These are phyloP conservation scores for Pichia sp. DNA, from an alignment of 1,139 yeast species.

Conservation along the genomic window DNA sequence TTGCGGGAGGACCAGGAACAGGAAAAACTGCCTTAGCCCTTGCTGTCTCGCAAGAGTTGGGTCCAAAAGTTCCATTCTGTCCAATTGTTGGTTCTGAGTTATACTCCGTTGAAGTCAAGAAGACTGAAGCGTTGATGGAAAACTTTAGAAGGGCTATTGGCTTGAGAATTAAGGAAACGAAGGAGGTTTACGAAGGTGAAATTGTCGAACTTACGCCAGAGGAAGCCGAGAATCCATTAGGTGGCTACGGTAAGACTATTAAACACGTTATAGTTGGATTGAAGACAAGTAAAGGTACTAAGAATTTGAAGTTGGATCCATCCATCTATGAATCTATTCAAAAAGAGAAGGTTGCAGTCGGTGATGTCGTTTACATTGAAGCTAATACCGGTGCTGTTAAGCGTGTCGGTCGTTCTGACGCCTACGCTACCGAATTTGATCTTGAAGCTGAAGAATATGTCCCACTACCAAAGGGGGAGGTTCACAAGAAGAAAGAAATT, in stretches of 20 bases:
- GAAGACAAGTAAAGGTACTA: slow-evolving; percentile 94
- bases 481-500: slow-evolving; percentile 95
- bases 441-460: slow-evolving; percentile 98
- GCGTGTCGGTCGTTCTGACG: slow-evolving; percentile 96
- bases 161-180: slow-evolving; percentile 89
- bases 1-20: slow-evolving; percentile 98
- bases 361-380: slow-evolving; percentile 95
- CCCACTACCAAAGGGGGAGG: slow-evolving; percentile 97
- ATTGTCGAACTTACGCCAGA: slow-evolving; percentile 95
- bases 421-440: slow-evolving; percentile 97
- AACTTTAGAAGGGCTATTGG: slow-evolving; percentile 97
- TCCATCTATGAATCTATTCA: slow-evolving; percentile 93
- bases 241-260: slow-evolving; percentile 96
- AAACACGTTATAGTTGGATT: slow-evolving; percentile 91
- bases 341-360: slow-evolving; percentile 89
- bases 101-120: slow-evolving; percentile 95
- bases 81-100: slow-evolving; percentile 96
- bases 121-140: slow-evolving; percentile 96
- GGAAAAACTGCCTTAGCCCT: slow-evolving; percentile 97
- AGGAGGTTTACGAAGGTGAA: slow-evolving; percentile 98
- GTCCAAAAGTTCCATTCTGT: slow-evolving; percentile 97
- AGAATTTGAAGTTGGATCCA: slow-evolving; percentile 87
- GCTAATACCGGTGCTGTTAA: slow-evolving; percentile 97
- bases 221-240: slow-evolving; percentile 93
- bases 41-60: slow-evolving; percentile 94